Conservation (phyloP, 305 asterid species). For the Vinca major region DNA sequence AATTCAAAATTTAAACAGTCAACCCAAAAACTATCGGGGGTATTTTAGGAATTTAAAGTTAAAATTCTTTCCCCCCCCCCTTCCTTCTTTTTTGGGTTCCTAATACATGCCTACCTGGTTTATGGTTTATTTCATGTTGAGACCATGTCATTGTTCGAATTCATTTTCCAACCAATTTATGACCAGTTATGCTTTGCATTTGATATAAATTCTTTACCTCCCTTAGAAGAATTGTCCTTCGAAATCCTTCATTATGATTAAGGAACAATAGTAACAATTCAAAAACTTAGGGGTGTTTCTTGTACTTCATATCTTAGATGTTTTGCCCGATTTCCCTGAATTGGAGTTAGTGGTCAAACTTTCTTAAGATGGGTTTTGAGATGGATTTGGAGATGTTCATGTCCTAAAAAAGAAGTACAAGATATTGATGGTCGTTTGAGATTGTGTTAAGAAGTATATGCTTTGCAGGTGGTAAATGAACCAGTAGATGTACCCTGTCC, state of each 20-base stretch:
- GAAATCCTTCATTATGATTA: no score
- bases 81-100: no score
- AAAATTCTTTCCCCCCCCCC: no score
- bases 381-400: background rate
- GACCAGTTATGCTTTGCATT: no score
- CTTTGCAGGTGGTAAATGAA: constrained; percentile 54
- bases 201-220: background rate
- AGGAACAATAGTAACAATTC: no score
- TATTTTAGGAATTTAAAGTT: no score
- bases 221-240: no score
- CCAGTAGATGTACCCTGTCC: constrained; percentile 65
- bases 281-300: background rate
- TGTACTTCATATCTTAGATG: background rate
- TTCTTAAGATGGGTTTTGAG: background rate
- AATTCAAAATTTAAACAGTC: no score
- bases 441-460: constrained; percentile 5
- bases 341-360: background rate
- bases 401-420: background rate
- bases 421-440: background rate
- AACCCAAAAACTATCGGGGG: no score
- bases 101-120: background rate
- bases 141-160: background rate
- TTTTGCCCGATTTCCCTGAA: background rate
- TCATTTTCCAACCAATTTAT: background rate
- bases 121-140: background rate